Evolutionary conservation across 176 grass and related monocot species (phyloP).

Genomic region (Dactylis glomerata): DNA sequence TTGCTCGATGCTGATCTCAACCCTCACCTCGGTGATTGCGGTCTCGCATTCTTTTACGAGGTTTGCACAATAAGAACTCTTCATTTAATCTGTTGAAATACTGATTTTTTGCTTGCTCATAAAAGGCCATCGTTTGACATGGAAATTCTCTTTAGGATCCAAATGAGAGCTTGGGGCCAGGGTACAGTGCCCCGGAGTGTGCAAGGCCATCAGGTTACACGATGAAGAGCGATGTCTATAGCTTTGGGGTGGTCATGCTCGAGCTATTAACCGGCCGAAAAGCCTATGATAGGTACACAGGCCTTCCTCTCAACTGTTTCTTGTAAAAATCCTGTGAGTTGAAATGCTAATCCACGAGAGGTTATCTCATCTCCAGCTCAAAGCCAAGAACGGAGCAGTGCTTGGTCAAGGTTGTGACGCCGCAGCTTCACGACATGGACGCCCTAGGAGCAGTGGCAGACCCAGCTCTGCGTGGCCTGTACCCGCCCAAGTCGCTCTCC

Average conservation of each 20-base stretch:
- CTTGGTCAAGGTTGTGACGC: constrained; percentile 65
- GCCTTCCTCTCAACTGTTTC: neutral
- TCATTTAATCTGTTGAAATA: neutral
- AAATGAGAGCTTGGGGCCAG: constrained; percentile 66
- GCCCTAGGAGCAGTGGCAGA: constrained; percentile 60
- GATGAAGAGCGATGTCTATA: constrained; percentile 85
- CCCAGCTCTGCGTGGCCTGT: constrained; percentile 77
- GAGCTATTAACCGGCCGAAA: constrained; percentile 86
- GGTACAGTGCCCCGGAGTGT: constrained; percentile 75
- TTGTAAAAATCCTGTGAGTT: neutral
- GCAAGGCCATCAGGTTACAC: constrained; percentile 53
- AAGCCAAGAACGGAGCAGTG: constrained; percentile 57
- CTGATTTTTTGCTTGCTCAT: neutral
- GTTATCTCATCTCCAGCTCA: constrained; percentile 41
- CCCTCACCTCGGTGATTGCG: constrained; percentile 61
- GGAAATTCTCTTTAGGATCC: constrained; percentile 53
- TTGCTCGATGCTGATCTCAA: constrained; percentile 87
- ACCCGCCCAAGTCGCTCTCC: constrained; percentile 69
- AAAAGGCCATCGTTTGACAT: neutral
- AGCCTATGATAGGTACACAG: constrained; percentile 64
- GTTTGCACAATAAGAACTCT: constrained; percentile 35
- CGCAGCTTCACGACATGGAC: constrained; percentile 68
- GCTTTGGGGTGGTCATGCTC: constrained; percentile 81
- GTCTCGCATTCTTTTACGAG: constrained; percentile 70
- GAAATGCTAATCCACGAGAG: neutral